These are phyloP conservation scores for Baudoinia panamericana DNA, from an alignment of 495 filamentous ascomycete species.

Conservation along the genomic window DNA sequence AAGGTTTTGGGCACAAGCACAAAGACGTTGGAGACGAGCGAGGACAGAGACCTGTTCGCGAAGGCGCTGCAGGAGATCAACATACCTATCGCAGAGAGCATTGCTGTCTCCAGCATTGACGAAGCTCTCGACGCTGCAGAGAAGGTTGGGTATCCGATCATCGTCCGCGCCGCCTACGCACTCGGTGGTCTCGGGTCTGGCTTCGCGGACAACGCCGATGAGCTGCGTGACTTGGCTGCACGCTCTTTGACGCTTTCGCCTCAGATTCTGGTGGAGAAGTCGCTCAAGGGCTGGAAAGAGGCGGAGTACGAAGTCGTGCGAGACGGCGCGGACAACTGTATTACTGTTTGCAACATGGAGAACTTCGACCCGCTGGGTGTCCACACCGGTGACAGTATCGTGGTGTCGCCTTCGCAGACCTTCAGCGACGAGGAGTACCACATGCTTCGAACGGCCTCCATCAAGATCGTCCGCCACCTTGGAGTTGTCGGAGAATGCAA, in stretches of 20 bases:
- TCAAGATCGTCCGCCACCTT: constrained; percentile 94
- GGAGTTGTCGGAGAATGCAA: constrained; percentile 98
- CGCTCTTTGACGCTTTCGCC: constrained; percentile 88
- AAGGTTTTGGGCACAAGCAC: constrained; percentile 90
- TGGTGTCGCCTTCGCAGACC: constrained; percentile 93
- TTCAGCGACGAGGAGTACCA: constrained; percentile 97
- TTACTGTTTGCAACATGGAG: constrained; percentile 99
- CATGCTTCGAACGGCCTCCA: constrained; percentile 96
- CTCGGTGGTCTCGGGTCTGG: constrained; percentile 91
- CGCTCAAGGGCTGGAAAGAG: constrained; percentile 99
- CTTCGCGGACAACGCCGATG: constrained; percentile 89
- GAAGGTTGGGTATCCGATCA: constrained; percentile 86
- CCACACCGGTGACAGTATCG: constrained; percentile 96
- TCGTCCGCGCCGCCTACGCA: constrained; percentile 91
- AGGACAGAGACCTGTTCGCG: constrained; percentile 90
- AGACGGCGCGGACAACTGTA: constrained; percentile 93
- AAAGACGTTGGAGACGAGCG: constrained; percentile 83
- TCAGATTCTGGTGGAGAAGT: constrained; percentile 96
- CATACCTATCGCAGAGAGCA: constrained; percentile 91
- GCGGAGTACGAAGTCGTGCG: constrained; percentile 98
- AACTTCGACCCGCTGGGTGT: constrained; percentile 98
- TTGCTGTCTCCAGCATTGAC: constrained; percentile 79
- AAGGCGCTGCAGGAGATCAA: constrained; percentile 87
- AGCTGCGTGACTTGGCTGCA: constrained; percentile 83
- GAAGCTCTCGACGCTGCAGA: constrained; percentile 79